Percentiles rank a stretch among this genome's conserved stretches.
phyloP scores from a whole-genome alignment of 371 early-diverging fungal species.

The Rhizopus microsporus region DNA sequence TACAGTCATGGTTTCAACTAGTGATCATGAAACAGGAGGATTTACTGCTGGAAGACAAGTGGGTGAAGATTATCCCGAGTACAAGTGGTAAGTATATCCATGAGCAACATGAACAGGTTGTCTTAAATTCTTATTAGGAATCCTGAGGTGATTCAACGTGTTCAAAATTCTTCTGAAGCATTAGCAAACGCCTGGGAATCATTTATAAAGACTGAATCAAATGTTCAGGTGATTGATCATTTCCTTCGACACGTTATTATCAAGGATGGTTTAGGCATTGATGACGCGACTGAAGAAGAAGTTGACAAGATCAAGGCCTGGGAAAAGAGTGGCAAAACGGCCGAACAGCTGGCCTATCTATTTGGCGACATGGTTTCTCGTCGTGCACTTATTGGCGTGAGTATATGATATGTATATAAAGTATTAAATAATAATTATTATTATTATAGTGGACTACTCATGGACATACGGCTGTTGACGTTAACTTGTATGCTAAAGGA shows the following conservation, averaged over 20 bases:
- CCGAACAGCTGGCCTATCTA: constrained; percentile 44
- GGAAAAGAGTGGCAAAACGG: constrained; percentile 17
- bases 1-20: constrained; percentile 83
- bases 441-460: constrained; percentile 78
- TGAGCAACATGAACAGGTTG: background rate
- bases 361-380: constrained; percentile 72
- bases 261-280: constrained; percentile 66
- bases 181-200: constrained; percentile 42
- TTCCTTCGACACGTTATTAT: constrained; percentile 49
- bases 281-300: constrained; percentile 67
- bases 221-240: constrained; percentile 3
- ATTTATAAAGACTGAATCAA: background rate
- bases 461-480: constrained; percentile 94
- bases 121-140: constrained; percentile 21
- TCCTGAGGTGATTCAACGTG: constrained; percentile 73
- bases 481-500: constrained; percentile 85
- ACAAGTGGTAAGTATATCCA: constrained; percentile 65
- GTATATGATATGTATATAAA: constrained; percentile 1
- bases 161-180: constrained; percentile 66
- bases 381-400: constrained; percentile 74
- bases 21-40: constrained; percentile 97
- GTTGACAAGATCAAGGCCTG: constrained; percentile 40
- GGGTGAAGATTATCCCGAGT: constrained; percentile 73
- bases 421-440: background rate
- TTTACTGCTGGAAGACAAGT: constrained; percentile 78